Percentiles rank a stretch among this genome's conserved stretches.
phyloP scores from a whole-genome alignment of 2,329 filamentous ascomycete species.

The Xylaria sp. region DNA sequence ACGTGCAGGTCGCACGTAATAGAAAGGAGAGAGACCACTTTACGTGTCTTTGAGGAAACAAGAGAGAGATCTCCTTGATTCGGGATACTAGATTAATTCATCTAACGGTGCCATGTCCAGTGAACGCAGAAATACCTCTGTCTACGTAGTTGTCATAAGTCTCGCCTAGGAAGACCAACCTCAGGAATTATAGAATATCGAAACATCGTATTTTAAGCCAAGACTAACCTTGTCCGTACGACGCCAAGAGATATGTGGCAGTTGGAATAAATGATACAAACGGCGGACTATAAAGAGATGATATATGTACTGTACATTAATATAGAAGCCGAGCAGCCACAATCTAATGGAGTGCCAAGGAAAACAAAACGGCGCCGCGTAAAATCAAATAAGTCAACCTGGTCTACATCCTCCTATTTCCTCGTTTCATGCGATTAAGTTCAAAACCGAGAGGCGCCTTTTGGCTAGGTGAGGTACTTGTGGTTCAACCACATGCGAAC shows the following conservation, averaged over 20 bases:
- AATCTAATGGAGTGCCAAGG: slow-evolving; percentile 3
- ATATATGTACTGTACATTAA: slow-evolving; percentile 29
- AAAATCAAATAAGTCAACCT: slow-evolving; percentile 12
- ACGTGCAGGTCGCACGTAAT: not conserved
- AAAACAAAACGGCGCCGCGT: slow-evolving; percentile 12
- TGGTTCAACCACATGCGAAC: not conserved
- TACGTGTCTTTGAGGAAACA: too few species aligned
- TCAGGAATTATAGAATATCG: not conserved
- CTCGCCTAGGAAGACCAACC: too few species aligned
- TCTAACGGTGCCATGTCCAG: not conserved
- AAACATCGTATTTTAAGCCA: not conserved
- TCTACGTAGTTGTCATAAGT: too few species aligned
- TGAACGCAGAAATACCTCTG: not conserved
- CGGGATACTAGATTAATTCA: not conserved
- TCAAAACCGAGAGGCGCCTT: not conserved
- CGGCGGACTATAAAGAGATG: slow-evolving; percentile 1
- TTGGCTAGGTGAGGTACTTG: slow-evolving; percentile 4
- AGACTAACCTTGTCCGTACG: not conserved
- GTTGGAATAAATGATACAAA: slow-evolving; percentile 13
- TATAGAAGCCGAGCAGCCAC: slow-evolving; percentile 25
- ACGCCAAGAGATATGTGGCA: not conserved
- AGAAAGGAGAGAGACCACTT: not conserved
- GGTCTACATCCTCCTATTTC: slow-evolving; percentile 9
- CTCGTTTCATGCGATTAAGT: slow-evolving; percentile 14
- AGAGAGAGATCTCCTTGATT: not conserved